Evolutionary conservation across 257 asterid species (phyloP).

Genomic region (Henckelia pumila): DNA sequence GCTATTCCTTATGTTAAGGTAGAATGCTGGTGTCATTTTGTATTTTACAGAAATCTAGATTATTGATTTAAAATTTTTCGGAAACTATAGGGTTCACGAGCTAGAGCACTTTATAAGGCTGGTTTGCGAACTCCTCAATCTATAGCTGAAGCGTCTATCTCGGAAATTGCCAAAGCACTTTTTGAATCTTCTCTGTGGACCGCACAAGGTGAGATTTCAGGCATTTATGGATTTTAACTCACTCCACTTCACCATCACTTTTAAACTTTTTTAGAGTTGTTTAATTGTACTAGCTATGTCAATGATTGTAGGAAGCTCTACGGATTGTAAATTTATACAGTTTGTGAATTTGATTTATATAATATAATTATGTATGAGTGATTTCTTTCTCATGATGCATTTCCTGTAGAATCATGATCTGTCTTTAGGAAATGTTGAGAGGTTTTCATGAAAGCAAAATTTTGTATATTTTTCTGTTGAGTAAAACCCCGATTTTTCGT

Average conservation of each 20-base stretch:
- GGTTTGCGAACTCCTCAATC: conserved; percentile 95
- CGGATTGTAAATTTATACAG: no score
- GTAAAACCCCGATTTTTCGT: neutral
- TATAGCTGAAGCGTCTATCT: conserved; percentile 89
- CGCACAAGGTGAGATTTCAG: conserved; percentile 48
- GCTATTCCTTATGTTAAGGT: conserved; percentile 93
- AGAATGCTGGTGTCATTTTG: conserved; percentile 21
- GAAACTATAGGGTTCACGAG: conserved; percentile 86
- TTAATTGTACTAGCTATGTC: neutral
- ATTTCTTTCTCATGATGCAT: neutral
- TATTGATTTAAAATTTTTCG: conserved; percentile 26
- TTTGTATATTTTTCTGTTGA: neutral
- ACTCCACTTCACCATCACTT: neutral
- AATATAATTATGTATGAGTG: neutral
- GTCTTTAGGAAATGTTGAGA: neutral
- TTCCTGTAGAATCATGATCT: neutral
- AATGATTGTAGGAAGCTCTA: no score
- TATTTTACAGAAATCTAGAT: conserved; percentile 20
- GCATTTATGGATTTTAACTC: neutral
- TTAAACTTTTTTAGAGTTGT: neutral
- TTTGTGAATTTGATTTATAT: neutral
- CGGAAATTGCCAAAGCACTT: conserved; percentile 83
- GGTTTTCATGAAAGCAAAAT: neutral
- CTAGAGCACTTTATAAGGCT: conserved; percentile 93
- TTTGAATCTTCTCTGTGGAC: conserved; percentile 90